These are phyloP conservation scores for Punctularia strigosozonata DNA, from an alignment of 768 basidiomycete species.

Conservation along the genomic window DNA sequence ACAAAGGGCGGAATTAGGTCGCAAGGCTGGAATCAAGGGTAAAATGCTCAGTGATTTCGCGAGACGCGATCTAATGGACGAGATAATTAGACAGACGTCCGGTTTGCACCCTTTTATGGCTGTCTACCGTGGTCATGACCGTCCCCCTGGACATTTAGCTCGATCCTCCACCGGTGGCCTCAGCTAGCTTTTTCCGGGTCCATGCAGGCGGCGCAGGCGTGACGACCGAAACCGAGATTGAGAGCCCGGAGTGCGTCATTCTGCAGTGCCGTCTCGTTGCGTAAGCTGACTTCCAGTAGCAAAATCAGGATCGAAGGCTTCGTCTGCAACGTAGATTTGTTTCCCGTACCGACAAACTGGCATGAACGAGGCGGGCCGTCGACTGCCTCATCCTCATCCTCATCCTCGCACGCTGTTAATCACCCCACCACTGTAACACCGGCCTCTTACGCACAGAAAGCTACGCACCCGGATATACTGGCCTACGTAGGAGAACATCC, in stretches of 20 bases:
- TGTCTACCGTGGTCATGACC: background rate
- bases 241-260: background rate
- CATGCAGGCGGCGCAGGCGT: constrained; percentile 1
- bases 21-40: constrained; percentile 34
- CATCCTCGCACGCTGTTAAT: background rate
- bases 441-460: background rate
- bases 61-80: constrained; percentile 2
- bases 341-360: constrained; percentile 30
- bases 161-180: background rate
- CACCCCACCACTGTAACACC: background rate
- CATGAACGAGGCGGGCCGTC: constrained; percentile 9
- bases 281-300: constrained; percentile 23
- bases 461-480: background rate
- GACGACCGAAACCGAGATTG: constrained; percentile 4
- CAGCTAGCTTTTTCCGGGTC: background rate
- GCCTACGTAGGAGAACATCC: constrained; percentile 23
- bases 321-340: constrained; percentile 69
- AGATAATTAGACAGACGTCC: constrained; percentile 3
- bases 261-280: constrained; percentile 6
- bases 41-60: constrained; percentile 7
- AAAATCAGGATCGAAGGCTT: constrained; percentile 53
- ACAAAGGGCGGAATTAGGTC: constrained; percentile 55
- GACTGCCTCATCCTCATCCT: constrained; percentile 6
- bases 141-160: background rate
- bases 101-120: background rate